Conservation (phyloP, 208 protist species). For the Balamuthia mandrillaris region DNA sequence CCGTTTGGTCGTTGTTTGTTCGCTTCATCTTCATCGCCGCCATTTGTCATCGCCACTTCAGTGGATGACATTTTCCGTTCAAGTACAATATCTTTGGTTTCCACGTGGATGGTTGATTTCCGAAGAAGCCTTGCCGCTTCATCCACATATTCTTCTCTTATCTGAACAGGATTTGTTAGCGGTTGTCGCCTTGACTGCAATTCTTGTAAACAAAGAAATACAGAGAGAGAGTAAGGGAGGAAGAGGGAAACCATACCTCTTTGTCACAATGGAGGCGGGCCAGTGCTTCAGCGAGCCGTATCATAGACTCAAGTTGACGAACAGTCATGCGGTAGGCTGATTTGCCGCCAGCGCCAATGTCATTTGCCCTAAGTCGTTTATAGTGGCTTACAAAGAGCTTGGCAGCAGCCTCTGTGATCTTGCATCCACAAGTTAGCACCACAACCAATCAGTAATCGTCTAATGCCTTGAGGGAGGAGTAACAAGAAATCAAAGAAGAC, state of each 20-base stretch:
- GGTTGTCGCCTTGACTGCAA: no score
- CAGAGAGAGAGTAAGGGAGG: no score
- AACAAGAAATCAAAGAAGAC: neutral
- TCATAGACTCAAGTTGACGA: slow-evolving; percentile 98
- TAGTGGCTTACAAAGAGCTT: slow-evolving; percentile 86
- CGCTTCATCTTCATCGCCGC: neutral
- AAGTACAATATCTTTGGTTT: slow-evolving; percentile 50
- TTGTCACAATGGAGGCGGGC: slow-evolving; percentile 91
- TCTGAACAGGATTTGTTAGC: no score
- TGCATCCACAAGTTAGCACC: neutral
- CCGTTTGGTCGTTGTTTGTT: no score
- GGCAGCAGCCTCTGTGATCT: slow-evolving; percentile 78
- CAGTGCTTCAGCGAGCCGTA: slow-evolving; percentile 95
- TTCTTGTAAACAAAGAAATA: no score
- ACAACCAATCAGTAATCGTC: neutral
- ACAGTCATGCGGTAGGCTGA: slow-evolving; percentile 96
- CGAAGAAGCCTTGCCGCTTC: slow-evolving; percentile 78
- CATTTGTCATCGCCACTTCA: neutral
- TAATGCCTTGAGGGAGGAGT: neutral
- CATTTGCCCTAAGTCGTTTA: slow-evolving; percentile 84
- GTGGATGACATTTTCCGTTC: neutral
- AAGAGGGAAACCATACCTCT: slow-evolving; percentile 63
- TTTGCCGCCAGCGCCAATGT: slow-evolving; percentile 62
- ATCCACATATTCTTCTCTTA: slow-evolving; percentile 70
- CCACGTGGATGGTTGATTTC: slow-evolving; percentile 75